These are phyloP conservation scores for Triticum urartu DNA, from an alignment of 176 grass and related monocot genomes.

Conservation along the genomic window DNA sequence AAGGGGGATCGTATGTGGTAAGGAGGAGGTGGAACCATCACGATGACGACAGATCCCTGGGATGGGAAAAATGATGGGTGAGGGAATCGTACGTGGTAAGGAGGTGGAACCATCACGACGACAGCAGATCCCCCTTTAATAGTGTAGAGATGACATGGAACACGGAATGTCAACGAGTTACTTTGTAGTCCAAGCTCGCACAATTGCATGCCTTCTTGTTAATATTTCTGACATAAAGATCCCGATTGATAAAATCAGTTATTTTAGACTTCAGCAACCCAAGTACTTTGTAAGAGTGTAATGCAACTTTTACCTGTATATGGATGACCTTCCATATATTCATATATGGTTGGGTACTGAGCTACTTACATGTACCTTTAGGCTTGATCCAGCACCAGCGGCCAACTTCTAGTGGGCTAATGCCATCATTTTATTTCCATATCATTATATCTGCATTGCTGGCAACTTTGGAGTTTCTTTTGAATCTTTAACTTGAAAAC, in stretches of 20 bases:
- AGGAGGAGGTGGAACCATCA: too few species aligned
- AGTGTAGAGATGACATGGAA: neutral
- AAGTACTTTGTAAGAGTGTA: neutral
- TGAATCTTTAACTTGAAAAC: constrained; percentile 1
- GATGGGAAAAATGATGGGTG: too few species aligned
- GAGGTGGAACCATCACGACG: too few species aligned
- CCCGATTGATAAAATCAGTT: neutral
- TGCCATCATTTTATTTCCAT: neutral
- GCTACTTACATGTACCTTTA: constrained; percentile 6
- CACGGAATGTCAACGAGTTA: neutral
- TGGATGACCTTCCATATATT: neutral
- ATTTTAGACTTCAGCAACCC: neutral
- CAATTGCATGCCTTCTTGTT: neutral
- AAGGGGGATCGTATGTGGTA: too few species aligned
- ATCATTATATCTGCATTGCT: neutral
- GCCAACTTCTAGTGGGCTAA: neutral
- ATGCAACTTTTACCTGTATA: constrained; percentile 2
- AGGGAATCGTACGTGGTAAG: too few species aligned
- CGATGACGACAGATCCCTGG: too few species aligned
- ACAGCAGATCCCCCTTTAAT: too few species aligned
- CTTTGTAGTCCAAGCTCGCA: neutral
- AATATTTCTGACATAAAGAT: neutral
- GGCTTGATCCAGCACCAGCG: neutral
- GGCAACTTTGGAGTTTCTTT: neutral
- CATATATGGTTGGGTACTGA: neutral